Base-by-base conservation (phyloP, 73 alveolate species). In the Paraurostyla sp. region DNA sequence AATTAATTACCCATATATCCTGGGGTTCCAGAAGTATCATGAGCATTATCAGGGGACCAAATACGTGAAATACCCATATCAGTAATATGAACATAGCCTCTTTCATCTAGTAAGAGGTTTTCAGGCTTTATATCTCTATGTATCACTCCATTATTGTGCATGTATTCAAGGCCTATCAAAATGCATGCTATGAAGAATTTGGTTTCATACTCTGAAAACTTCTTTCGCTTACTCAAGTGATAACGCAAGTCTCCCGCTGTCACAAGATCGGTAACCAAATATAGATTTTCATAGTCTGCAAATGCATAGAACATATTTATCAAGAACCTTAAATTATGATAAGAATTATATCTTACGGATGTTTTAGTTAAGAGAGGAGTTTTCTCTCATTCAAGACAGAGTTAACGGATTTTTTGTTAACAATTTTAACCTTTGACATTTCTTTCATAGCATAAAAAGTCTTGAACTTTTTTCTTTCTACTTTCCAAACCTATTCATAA, bases 401-500 rank as follows among this genome's bases (percentile, higher is more conserved):
- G 25, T 89, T 62, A 3, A 87, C 90, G 58, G 92, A 52, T 52
- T 83, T 62, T 48, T 60, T 80, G 43, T 91, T 58, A 20, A 89
- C 40, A 80, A 89, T 63, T 0, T 91, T 27, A 4, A 71, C 87
- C 46, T 90, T 90, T 22, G 46, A 33, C 95, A 90, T 90, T 50
- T 90, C 95, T 36, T 90, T 90, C 93, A 90, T 83, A n/a, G 95
- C 95, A 49, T 38, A 90, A 35, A n/a, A 62, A 7, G 49, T n/a
- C 80, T 90, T 65, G 68, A 83, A 27, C 75, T 76, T 76, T 58
- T 94, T 92, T 54, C 76, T 54, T 36, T 62, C 91, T 22, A 93
- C 96, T 30, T 93, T 93, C 97, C 97, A 93, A 38, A 93, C 97
- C 56, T n/a, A n/a, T 90, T 46, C 58, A 46, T 46, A 15, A 20